A percentile compares a stretch with the other conserved stretches of the same genome.
phyloP scores from a whole-genome alignment of 1,139 yeast species.

The Zygoascus sp. region DNA sequence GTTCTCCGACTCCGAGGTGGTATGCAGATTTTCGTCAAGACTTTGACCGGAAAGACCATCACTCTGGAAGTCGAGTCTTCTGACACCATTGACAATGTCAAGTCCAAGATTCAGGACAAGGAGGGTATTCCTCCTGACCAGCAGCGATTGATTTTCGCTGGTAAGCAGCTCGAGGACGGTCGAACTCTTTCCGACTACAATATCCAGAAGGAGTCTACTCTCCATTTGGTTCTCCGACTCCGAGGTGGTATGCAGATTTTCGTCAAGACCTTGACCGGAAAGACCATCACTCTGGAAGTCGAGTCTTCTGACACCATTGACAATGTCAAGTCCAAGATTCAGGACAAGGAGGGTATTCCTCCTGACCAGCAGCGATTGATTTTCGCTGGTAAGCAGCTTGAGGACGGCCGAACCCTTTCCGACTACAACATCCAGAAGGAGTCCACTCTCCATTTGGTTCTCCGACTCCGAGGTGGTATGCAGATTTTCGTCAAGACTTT shows the following conservation, averaged over 20 bases:
- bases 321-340: slow-evolving; percentile 78
- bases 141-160: slow-evolving; percentile 80
- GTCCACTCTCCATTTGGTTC: slow-evolving; percentile 29
- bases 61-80: slow-evolving; percentile 84
- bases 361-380: slow-evolving; percentile 83
- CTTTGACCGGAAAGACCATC: slow-evolving; percentile 76
- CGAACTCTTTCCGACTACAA: slow-evolving; percentile 72
- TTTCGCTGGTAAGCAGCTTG: slow-evolving; percentile 83
- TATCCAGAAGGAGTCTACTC: slow-evolving; percentile 55
- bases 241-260: slow-evolving; percentile 61
- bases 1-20: slow-evolving; percentile 34
- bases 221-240: slow-evolving; percentile 27
- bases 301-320: slow-evolving; percentile 83
- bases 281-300: slow-evolving; percentile 80
- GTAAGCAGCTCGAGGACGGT: slow-evolving; percentile 83
- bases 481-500: slow-evolving; percentile 75
- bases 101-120: slow-evolving; percentile 79
- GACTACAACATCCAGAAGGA: slow-evolving; percentile 80
- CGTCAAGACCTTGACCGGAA: slow-evolving; percentile 75
- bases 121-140: slow-evolving; percentile 88
- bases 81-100: slow-evolving; percentile 80
- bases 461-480: slow-evolving; percentile 44
- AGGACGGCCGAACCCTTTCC: slow-evolving; percentile 68
- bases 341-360: slow-evolving; percentile 84
- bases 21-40: slow-evolving; percentile 76